Conservation (phyloP, 352 stramenopile genomes). For the Hyaloperonospora brassicae region DNA sequence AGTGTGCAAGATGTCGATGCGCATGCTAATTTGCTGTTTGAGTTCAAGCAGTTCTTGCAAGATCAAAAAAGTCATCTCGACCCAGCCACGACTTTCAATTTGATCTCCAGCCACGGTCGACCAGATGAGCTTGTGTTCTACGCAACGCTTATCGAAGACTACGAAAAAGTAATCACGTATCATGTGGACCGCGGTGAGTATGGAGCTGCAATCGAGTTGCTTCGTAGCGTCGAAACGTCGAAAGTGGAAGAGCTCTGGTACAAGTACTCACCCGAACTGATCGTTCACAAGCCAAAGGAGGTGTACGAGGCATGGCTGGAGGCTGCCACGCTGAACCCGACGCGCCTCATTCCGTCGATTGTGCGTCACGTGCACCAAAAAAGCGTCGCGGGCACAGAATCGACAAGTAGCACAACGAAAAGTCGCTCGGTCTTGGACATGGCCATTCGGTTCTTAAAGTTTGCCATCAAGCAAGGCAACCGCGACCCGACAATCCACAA, state of each 20-base stretch:
- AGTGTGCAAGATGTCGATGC: conserved; percentile 79
- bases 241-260: conserved; percentile 91
- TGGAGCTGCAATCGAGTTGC: conserved; percentile 79
- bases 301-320: conserved; percentile 90
- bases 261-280: conserved; percentile 90
- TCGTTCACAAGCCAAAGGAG: conserved; percentile 87
- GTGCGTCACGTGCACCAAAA: conserved; percentile 86
- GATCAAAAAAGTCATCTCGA: conserved; percentile 84
- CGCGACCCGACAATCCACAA: conserved; percentile 91
- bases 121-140: conserved; percentile 90
- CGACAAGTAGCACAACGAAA: conserved; percentile 32
- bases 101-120: conserved; percentile 87
- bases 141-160: conserved; percentile 89
- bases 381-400: conserved; percentile 16
- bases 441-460: conserved; percentile 90
- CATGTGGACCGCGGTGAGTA: conserved; percentile 88
- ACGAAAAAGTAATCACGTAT: conserved; percentile 90
- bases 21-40: conserved; percentile 77
- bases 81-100: conserved; percentile 85
- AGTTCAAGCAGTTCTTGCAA: conserved; percentile 90
- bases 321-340: conserved; percentile 83
- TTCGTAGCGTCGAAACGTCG: conserved; percentile 80
- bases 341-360: conserved; percentile 88
- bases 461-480: conserved; percentile 88
- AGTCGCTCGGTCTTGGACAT: conserved; percentile 77